Evolutionary conservation across 305 asterid species (phyloP).

Genomic region (Solanum hybrid): DNA sequence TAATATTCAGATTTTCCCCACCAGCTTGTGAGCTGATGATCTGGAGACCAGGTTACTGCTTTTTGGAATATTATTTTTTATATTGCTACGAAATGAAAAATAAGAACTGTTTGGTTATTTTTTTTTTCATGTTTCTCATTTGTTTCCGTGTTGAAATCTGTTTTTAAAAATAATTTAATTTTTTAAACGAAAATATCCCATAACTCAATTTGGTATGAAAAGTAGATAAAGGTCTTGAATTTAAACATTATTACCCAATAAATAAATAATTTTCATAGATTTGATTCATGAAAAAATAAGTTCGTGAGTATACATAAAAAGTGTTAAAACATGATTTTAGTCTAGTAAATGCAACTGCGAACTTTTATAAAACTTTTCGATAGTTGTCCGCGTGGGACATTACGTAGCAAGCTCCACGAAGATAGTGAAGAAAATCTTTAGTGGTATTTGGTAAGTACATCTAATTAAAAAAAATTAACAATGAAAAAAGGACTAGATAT

Average conservation of each 20-base stretch:
- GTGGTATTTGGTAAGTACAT: not conserved
- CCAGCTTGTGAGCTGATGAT: not conserved
- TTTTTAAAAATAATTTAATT: fast-evolving
- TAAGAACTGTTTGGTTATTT: not conserved
- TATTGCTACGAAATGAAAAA: not conserved
- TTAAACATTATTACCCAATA: too few species aligned
- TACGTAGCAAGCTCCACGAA: not conserved
- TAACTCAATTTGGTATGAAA: not conserved
- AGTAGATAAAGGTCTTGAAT: not conserved
- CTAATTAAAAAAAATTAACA: not conserved
- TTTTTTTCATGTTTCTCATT: not conserved
- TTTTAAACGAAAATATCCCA: not conserved
- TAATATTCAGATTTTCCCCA: not conserved
- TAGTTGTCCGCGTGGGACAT: not conserved
- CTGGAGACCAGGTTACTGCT: not conserved
- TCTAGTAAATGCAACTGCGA: not conserved
- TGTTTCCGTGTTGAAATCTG: not conserved
- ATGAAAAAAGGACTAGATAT: not conserved
- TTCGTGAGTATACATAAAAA: too few species aligned
- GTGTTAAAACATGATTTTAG: not conserved
- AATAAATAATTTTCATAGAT: not conserved
- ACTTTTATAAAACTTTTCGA: not conserved
- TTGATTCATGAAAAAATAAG: not conserved
- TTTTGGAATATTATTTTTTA: not conserved
- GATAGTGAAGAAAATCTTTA: not conserved